These are phyloP conservation scores for Suzukiozyma palmioleophila DNA, from an alignment of 1,139 yeast genomes.

Conservation along the genomic window DNA sequence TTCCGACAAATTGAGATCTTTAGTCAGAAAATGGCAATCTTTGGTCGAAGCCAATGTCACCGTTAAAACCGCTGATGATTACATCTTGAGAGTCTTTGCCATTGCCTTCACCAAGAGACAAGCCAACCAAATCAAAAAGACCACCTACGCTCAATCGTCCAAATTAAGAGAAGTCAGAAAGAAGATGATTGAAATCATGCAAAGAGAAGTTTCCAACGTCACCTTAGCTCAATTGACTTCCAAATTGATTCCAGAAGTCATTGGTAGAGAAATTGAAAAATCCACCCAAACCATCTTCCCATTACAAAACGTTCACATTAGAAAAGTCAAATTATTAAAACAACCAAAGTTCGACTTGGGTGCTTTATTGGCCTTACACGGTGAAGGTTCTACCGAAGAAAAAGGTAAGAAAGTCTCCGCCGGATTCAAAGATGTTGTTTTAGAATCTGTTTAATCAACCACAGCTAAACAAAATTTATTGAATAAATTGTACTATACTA, in stretches of 20 bases:
- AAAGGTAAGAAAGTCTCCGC: conserved; percentile 45
- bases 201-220: conserved; percentile 43
- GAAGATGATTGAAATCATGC: conserved; percentile 45
- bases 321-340: conserved; percentile 46
- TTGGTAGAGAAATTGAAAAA: conserved; percentile 47
- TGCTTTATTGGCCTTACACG: conserved; percentile 43
- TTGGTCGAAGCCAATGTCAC: conserved; percentile 46
- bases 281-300: conserved; percentile 44
- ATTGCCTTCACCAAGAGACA: conserved; percentile 48
- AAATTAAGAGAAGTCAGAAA: conserved; percentile 45
- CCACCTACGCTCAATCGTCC: conserved; percentile 44
- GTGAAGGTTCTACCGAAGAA: conserved; percentile 43
- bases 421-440: conserved; percentile 46
- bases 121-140: conserved; percentile 43
- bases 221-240: conserved; percentile 44
- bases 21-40: conserved; percentile 47
- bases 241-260: conserved; percentile 45
- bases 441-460: conserved; percentile 31
- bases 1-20: conserved; percentile 42
- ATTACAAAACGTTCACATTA: conserved; percentile 45
- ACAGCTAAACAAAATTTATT: background rate
- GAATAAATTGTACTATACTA: conserved; percentile 1
- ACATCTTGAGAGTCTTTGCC: conserved; percentile 42
- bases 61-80: conserved; percentile 44
- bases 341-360: conserved; percentile 47